phyloP scores from a whole-genome alignment of 305 asterid species.

The Fraxinus sp. region DNA sequence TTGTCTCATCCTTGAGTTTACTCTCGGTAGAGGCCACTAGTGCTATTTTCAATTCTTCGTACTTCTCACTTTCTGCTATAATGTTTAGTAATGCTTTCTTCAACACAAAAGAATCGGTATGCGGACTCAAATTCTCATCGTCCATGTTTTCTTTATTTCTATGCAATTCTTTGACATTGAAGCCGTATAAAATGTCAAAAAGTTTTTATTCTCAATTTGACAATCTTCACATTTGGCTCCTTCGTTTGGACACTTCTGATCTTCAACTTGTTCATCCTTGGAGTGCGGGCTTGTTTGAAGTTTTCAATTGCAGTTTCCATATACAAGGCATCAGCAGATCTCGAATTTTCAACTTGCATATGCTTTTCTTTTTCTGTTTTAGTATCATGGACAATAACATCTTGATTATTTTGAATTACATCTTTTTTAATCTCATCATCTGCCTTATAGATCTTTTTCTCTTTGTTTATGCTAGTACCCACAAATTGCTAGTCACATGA shows the following conservation, averaged over 20 bases:
- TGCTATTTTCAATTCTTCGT: neutral
- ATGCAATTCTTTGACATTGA: neutral
- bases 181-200: neutral
- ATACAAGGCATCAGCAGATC: neutral
- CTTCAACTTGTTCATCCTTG: neutral
- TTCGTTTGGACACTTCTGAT: neutral
- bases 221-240: neutral
- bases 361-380: too few relatives aligned
- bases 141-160: neutral
- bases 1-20: neutral
- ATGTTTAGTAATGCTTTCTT: neutral
- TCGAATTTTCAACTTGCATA: neutral
- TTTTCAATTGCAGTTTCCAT: neutral
- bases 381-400: neutral
- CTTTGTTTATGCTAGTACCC: neutral
- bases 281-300: neutral
- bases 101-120: neutral
- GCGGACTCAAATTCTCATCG: neutral
- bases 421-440: neutral
- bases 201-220: neutral
- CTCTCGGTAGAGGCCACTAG: neutral
- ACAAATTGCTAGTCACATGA: neutral
- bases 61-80: neutral
- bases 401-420: neutral
- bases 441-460: neutral